phyloP scores from a whole-genome alignment of 2,329 filamentous ascomycete species.

The Ophiostoma sp. region DNA sequence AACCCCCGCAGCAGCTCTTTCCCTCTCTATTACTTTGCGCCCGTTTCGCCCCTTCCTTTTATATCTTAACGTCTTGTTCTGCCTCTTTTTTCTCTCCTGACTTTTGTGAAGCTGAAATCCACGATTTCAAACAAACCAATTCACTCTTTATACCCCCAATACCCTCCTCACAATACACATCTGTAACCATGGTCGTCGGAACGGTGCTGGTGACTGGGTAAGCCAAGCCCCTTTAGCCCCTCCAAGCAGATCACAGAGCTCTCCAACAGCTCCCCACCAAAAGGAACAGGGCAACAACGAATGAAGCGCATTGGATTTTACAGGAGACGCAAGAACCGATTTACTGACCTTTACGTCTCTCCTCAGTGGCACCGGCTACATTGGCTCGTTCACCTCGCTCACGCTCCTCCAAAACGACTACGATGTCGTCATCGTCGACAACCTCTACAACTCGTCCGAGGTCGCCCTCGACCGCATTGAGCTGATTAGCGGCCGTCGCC shows the following conservation, averaged over 20 bases:
- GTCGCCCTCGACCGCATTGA: constrained; percentile 94
- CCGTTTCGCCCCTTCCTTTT: constrained; percentile 7
- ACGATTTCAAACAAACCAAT: background rate
- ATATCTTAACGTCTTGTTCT: background rate
- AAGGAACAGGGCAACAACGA: background rate
- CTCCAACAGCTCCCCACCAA: constrained; percentile 30
- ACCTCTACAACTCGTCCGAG: constrained; percentile 92
- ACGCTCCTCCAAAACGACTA: constrained; percentile 91
- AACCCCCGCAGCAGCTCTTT: constrained; percentile 19
- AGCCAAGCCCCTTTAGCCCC: constrained; percentile 38
- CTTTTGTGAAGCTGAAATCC: background rate
- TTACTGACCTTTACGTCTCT: constrained; percentile 25
- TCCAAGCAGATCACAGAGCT: background rate
- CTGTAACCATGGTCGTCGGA: constrained; percentile 69
- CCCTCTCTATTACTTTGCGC: background rate
- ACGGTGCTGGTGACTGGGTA: constrained; percentile 93
- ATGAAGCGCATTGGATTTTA: background rate
- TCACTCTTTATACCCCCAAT: background rate
- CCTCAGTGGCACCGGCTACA: constrained; percentile 92
- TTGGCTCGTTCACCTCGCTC: constrained; percentile 94
- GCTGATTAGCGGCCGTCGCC: constrained; percentile 84
- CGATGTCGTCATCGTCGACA: constrained; percentile 95
- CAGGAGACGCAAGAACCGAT: background rate
- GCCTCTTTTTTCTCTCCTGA: background rate
- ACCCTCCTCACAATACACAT: background rate